Evolutionary conservation across 78 protist genomes (phyloP).

Genomic region (Planoprotostelium fungivorum): DNA sequence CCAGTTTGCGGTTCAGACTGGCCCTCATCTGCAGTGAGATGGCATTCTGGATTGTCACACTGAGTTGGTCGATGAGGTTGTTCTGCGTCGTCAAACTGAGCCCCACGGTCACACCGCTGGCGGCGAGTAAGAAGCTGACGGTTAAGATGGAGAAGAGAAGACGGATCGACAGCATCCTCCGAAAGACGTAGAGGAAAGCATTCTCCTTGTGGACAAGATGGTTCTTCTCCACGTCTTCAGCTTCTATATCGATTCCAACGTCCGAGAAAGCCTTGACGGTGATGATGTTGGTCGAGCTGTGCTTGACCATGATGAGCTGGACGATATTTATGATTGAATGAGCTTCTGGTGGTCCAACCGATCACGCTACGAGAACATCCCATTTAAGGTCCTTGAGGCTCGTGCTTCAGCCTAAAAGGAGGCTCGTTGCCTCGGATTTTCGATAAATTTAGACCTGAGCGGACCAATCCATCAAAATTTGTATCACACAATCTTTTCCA

Average conservation of each 20-base stretch:
- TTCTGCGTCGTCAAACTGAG: background rate
- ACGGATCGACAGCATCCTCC: background rate
- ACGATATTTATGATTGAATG: no score
- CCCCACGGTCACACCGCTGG: background rate
- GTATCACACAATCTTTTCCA: no score
- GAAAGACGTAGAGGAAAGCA: background rate
- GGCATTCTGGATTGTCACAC: background rate
- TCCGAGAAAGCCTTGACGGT: background rate
- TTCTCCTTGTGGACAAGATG: no score
- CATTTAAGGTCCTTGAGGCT: no score
- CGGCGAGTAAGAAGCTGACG: background rate
- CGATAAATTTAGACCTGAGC: no score
- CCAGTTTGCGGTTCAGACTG: background rate
- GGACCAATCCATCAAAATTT: no score
- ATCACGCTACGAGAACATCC: no score
- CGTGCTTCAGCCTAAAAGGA: no score
- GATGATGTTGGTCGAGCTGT: background rate
- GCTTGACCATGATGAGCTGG: no score
- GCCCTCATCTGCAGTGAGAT: background rate
- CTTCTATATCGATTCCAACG: background rate
- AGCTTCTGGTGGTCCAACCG: no score
- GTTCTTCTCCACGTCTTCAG: background rate
- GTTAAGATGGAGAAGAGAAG: background rate
- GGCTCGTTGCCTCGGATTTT: no score
- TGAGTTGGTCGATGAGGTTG: background rate